Percentiles rank a stretch among this genome's conserved stretches.
phyloP scores from a whole-genome alignment of 805 yeast species.

The Kazachstania africana region DNA sequence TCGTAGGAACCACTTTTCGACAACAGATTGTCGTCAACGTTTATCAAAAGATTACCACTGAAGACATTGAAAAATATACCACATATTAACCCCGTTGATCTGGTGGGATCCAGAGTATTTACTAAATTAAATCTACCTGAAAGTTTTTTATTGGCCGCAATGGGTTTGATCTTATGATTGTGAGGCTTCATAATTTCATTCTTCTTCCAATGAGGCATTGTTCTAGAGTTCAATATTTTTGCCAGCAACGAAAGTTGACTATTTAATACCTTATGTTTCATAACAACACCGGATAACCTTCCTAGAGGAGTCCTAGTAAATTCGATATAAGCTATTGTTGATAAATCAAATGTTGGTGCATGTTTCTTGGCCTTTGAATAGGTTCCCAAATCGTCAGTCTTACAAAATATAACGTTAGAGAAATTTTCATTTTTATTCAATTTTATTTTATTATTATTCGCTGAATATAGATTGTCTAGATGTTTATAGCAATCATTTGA shows the following conservation, averaged over 20 bases:
- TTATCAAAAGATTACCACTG: slow-evolving; percentile 69
- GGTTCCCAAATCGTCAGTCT: slow-evolving; percentile 77
- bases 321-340: slow-evolving; percentile 88
- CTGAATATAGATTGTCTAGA: slow-evolving; percentile 49
- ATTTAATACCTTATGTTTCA: slow-evolving; percentile 77
- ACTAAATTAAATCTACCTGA: slow-evolving; percentile 41
- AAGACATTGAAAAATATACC: slow-evolving; percentile 75
- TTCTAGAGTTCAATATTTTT: slow-evolving; percentile 51
- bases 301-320: slow-evolving; percentile 85
- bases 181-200: slow-evolving; percentile 35
- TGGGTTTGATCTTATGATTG: slow-evolving; percentile 14
- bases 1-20: slow-evolving; percentile 83
- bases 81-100: slow-evolving; percentile 75
- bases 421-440: slow-evolving; percentile 23
- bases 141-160: slow-evolving; percentile 2
- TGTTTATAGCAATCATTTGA: slow-evolving; percentile 71
- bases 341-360: slow-evolving; percentile 56
- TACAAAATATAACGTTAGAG: slow-evolving; percentile 30
- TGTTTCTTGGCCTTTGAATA: slow-evolving; percentile 47
- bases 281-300: slow-evolving; percentile 83
- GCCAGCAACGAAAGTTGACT: slow-evolving; percentile 78
- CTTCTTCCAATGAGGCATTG: slow-evolving; percentile 34
- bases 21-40: slow-evolving; percentile 67
- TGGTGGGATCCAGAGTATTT: slow-evolving; percentile 55
- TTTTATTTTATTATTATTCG: slow-evolving; percentile 22